Evolutionary conservation across 495 filamentous ascomycete genomes (phyloP).

Genomic region (Neurospora tetrasperma): DNA sequence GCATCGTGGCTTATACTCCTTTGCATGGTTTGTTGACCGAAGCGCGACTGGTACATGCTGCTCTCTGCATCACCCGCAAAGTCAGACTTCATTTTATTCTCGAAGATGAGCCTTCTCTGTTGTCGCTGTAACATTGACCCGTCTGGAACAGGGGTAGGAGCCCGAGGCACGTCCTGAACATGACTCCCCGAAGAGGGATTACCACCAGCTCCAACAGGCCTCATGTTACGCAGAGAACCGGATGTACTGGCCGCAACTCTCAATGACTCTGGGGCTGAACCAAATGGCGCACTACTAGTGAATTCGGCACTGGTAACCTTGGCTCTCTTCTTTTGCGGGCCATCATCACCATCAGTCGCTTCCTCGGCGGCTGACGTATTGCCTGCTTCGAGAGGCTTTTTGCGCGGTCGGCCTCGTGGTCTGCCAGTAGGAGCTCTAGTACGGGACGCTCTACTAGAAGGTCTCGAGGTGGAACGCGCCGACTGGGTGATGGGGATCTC

Average conservation of each 20-base stretch:
- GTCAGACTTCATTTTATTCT: conserved; percentile 13
- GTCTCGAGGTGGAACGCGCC: conserved; percentile 3
- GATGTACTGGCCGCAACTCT: conserved; percentile 79
- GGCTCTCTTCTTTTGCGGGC: conserved; percentile 58
- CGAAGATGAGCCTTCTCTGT: conserved; percentile 11
- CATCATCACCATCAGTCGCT: conserved; percentile 57
- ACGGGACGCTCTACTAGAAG: conserved; percentile 32
- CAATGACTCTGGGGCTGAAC: conserved; percentile 64
- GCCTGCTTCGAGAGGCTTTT: conserved; percentile 34
- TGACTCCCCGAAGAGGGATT: conserved; percentile 36
- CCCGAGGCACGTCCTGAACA: conserved; percentile 67
- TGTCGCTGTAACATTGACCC: conserved; percentile 18
- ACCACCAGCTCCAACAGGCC: conserved; percentile 56
- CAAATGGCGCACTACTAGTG: conserved; percentile 57
- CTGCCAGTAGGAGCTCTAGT: conserved; percentile 29
- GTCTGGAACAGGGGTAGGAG: conserved; percentile 69
- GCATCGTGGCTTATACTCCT: conserved; percentile 25
- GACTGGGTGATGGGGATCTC: conserved; percentile 6
- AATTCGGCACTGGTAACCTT: conserved; percentile 60
- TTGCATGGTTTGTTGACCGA: conserved; percentile 8
- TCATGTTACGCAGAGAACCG: conserved; percentile 75
- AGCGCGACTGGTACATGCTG: conserved; percentile 4
- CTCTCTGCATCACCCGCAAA: conserved; percentile 12
- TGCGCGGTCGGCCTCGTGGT: conserved; percentile 38
- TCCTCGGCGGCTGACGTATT: conserved; percentile 60